phyloP scores from a whole-genome alignment of 2,329 filamentous ascomycete species.

The Pseudogymnoascus sp. region DNA sequence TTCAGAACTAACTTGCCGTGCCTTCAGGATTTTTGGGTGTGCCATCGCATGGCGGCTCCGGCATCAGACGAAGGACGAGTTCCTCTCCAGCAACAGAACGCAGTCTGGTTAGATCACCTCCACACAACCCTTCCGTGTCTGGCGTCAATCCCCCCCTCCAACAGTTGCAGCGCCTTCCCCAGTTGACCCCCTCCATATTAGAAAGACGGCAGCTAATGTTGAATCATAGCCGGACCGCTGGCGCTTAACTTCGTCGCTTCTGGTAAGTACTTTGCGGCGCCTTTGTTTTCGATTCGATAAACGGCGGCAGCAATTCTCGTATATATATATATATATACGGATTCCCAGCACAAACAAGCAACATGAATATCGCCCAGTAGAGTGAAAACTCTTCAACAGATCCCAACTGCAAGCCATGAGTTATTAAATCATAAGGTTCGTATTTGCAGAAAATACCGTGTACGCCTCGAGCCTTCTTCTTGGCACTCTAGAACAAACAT shows the following conservation, averaged over 20 bases:
- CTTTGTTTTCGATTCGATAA: conserved; percentile 35
- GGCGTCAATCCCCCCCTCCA: conserved; percentile 11
- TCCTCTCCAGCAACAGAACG: conserved; percentile 69
- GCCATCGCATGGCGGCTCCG: conserved; percentile 48
- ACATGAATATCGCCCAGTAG: conserved; percentile 17
- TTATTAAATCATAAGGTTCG: conserved; percentile 31
- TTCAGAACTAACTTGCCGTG: conserved; percentile 11
- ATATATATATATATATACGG: background rate
- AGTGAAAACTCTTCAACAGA: conserved; percentile 16
- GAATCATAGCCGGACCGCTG: conserved; percentile 58
- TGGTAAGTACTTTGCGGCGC: conserved; percentile 58
- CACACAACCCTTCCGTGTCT: background rate
- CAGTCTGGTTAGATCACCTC: conserved; percentile 62
- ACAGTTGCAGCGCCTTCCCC: conserved; percentile 8
- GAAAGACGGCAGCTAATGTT: conserved; percentile 14
- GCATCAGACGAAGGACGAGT: conserved; percentile 45
- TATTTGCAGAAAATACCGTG: conserved; percentile 24
- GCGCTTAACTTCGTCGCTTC: conserved; percentile 86
- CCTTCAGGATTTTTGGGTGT: conserved; percentile 52
- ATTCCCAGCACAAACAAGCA: conserved; percentile 3
- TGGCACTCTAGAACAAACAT: background rate
- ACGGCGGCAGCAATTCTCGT: conserved; percentile 53
- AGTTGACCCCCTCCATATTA: background rate
- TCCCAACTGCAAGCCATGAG: conserved; percentile 18
- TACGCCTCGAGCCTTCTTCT: conserved; percentile 14